These are phyloP conservation scores for Diversispora epigaea DNA, from an alignment of 192 early-diverging fungal species.

Conservation along the genomic window DNA sequence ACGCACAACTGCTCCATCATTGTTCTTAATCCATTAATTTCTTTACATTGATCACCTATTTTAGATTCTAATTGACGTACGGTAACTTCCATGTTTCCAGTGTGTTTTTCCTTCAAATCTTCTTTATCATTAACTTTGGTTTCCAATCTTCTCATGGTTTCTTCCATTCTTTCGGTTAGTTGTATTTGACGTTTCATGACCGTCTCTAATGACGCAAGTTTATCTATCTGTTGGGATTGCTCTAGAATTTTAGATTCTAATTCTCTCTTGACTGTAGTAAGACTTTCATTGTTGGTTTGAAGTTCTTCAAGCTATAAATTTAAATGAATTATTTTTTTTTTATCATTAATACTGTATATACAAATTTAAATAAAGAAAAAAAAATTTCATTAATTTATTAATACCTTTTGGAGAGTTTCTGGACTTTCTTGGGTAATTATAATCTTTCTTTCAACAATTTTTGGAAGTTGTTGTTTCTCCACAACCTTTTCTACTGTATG, in stretches of 20 bases:
- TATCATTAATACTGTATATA: neutral
- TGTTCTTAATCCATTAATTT: neutral
- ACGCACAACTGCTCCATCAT: slow-evolving; percentile 19
- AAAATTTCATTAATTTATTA: neutral
- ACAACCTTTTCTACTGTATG: too few relatives aligned
- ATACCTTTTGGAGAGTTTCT: neutral
- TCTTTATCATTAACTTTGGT: slow-evolving; percentile 20
- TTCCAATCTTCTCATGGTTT: slow-evolving; percentile 19
- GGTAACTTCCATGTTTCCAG: neutral
- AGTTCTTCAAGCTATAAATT: neutral
- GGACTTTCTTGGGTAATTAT: neutral
- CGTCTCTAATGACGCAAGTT: neutral
- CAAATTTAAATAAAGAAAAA: too few relatives aligned
- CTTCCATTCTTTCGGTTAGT: slow-evolving; percentile 2
- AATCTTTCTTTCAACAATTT: neutral
- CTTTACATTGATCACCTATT: neutral
- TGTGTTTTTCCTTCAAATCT: neutral
- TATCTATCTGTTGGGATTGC: neutral
- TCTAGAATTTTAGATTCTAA: neutral
- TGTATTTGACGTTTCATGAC: slow-evolving; percentile 7
- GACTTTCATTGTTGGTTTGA: neutral
- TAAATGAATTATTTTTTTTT: neutral
- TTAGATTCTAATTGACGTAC: slow-evolving; percentile 6
- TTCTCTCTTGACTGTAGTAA: neutral
- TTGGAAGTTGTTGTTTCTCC: neutral